Conservation (phyloP, 805 yeast genomes). For the Nakazawaea wyomingensis region DNA sequence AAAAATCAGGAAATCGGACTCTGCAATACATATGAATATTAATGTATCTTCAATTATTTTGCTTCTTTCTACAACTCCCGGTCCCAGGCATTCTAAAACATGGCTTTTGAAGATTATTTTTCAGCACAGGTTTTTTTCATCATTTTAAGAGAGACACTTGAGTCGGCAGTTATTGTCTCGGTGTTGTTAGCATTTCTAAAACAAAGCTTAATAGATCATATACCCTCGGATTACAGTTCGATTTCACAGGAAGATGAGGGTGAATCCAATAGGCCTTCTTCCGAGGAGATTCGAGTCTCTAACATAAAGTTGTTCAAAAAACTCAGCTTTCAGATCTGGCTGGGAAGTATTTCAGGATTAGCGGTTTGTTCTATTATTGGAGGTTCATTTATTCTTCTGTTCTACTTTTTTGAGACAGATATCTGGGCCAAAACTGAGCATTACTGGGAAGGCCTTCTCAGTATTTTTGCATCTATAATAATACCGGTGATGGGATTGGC, state of each 20-base stretch:
- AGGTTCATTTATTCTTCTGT: slow-evolving; percentile 31
- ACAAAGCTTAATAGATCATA: slow-evolving; percentile 20
- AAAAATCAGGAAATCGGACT: too few species aligned
- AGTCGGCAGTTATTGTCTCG: slow-evolving; percentile 43
- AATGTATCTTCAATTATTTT: too few species aligned
- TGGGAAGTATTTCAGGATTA: slow-evolving; percentile 37
- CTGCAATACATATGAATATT: too few species aligned
- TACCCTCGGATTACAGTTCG: not conserved
- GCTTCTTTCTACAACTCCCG: too few species aligned
- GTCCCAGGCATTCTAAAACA: too few species aligned
- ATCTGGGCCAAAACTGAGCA: slow-evolving; percentile 42
- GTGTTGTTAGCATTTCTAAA: slow-evolving; percentile 40
- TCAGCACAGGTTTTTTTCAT: slow-evolving; percentile 42
- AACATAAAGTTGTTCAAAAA: slow-evolving; percentile 8
- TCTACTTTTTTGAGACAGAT: slow-evolving; percentile 37
- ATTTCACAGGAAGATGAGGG: not conserved
- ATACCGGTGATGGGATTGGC: slow-evolving; percentile 43
- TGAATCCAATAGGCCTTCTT: not conserved
- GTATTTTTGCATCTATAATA: slow-evolving; percentile 38
- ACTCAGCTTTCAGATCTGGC: slow-evolving; percentile 36
- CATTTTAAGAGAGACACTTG: slow-evolving; percentile 41
- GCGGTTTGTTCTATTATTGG: slow-evolving; percentile 36
- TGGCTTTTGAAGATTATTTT: slow-evolving; percentile 25
- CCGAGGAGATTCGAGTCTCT: not conserved
- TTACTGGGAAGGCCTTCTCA: slow-evolving; percentile 43